Conservation (phyloP, 2,329 filamentous ascomycete genomes). For the Zopfia rhizophila region DNA sequence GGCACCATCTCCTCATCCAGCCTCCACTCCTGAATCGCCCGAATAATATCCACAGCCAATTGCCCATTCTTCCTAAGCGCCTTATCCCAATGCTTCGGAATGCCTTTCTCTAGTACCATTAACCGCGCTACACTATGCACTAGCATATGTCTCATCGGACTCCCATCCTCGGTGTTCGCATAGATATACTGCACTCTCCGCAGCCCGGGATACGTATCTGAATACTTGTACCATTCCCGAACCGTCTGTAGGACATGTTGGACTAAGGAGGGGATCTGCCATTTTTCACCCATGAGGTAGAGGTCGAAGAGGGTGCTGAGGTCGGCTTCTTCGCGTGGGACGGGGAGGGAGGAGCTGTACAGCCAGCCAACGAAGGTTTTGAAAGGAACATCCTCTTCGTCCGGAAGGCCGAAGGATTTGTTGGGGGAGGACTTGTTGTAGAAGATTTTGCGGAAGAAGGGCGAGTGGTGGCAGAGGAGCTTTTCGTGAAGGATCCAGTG, state of each 20-base stretch:
- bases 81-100: constrained; percentile 65
- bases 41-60: constrained; percentile 65
- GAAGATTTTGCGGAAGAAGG: constrained; percentile 65
- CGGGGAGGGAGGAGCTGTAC: constrained; percentile 60
- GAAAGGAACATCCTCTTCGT: constrained; percentile 64
- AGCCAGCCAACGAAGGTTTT: constrained; percentile 65
- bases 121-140: constrained; percentile 61
- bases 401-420: constrained; percentile 60
- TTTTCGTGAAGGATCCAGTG: constrained; percentile 67
- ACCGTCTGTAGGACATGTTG: constrained; percentile 62
- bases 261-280: constrained; percentile 60
- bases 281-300: constrained; percentile 65
- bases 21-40: constrained; percentile 64
- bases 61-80: constrained; percentile 65
- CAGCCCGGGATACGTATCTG: constrained; percentile 63
- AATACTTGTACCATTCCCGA: constrained; percentile 62
- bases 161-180: constrained; percentile 59
- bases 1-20: constrained; percentile 61
- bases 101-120: constrained; percentile 60
- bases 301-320: constrained; percentile 63
- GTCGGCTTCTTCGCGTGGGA: constrained; percentile 62
- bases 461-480: constrained; percentile 64
- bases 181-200: constrained; percentile 65
- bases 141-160: constrained; percentile 61
- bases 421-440: constrained; percentile 49